Evolutionary conservation across 2,329 filamentous ascomycete species (phyloP).

Genomic region (Fusarium sp.): DNA sequence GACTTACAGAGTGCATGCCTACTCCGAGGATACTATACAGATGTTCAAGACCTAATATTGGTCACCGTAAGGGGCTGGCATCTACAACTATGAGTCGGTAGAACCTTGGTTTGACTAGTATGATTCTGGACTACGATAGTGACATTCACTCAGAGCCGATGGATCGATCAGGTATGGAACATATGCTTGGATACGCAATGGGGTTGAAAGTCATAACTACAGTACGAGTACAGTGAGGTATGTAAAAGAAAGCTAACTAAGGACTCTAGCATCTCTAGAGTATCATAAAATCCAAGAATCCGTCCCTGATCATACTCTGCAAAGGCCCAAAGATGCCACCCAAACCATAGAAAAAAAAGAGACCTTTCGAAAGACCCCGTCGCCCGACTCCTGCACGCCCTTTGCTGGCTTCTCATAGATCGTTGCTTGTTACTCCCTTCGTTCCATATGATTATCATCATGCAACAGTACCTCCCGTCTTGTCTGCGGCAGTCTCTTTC

Average conservation of each 20-base stretch:
- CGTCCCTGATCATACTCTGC: constrained; percentile 12
- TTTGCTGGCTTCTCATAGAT: constrained; percentile 8
- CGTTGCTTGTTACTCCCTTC: constrained; percentile 8
- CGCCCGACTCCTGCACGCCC: constrained; percentile 23
- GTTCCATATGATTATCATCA: constrained; percentile 16
- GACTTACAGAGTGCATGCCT: too few relatives aligned
- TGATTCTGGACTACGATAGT: not conserved
- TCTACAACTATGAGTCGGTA: too few relatives aligned
- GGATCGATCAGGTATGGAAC: not conserved
- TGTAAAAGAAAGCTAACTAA: not conserved
- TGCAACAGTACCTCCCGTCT: constrained; percentile 21
- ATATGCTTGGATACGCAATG: not conserved
- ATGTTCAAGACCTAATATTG: too few relatives aligned
- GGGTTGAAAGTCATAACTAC: not conserved
- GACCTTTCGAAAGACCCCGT: constrained; percentile 1
- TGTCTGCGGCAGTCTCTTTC: constrained; percentile 56
- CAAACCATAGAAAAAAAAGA: constrained; percentile 5
- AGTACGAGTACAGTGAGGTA: not conserved
- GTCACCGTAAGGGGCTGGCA: too few relatives aligned
- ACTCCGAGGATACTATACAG: too few relatives aligned
- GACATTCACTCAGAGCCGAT: not conserved
- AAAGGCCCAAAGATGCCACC: constrained; percentile 1
- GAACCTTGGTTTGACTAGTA: too few relatives aligned
- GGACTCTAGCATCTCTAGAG: constrained; percentile 6
- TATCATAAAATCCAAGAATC: constrained; percentile 31